Evolutionary conservation across 1,284 basidiomycete species (phyloP).

Genomic region (Gastroboletus turbinatus): DNA sequence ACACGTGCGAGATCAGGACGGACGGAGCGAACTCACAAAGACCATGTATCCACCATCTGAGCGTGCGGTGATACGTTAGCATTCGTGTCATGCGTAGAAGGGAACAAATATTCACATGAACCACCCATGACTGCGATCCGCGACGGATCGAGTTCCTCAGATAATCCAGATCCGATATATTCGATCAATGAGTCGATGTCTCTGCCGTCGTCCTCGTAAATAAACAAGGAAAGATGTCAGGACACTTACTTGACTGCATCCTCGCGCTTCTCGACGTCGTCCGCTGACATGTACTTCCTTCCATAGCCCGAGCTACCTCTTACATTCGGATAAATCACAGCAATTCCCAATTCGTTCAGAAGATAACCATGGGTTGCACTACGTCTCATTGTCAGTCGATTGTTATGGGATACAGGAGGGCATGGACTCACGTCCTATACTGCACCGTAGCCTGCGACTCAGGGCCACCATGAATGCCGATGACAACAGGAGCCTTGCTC

Average conservation of each 20-base stretch:
- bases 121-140: constrained; percentile 40
- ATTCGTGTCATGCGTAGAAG: background rate
- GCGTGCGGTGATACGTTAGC: background rate
- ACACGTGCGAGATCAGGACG: background rate
- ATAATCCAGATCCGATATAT: constrained; percentile 30
- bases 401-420: background rate
- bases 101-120: constrained; percentile 31
- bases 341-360: constrained; percentile 37
- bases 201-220: constrained; percentile 18
- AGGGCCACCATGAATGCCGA: constrained; percentile 40
- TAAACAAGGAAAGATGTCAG: background rate
- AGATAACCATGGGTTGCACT: constrained; percentile 39
- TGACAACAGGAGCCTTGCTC: constrained; percentile 30
- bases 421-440: constrained; percentile 29
- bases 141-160: constrained; percentile 30
- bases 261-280: constrained; percentile 41
- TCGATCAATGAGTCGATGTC: constrained; percentile 38
- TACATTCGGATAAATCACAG: constrained; percentile 40
- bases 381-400: constrained; percentile 4
- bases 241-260: constrained; percentile 36
- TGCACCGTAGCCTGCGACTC: constrained; percentile 36
- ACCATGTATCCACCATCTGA: constrained; percentile 40
- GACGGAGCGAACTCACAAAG: constrained; percentile 25
- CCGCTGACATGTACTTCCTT: constrained; percentile 35
- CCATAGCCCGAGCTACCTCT: constrained; percentile 41